Percentiles rank a stretch among this genome's conserved stretches.
phyloP scores from a whole-genome alignment of 352 stramenopile species.

The Pythium vanterpoolii region DNA sequence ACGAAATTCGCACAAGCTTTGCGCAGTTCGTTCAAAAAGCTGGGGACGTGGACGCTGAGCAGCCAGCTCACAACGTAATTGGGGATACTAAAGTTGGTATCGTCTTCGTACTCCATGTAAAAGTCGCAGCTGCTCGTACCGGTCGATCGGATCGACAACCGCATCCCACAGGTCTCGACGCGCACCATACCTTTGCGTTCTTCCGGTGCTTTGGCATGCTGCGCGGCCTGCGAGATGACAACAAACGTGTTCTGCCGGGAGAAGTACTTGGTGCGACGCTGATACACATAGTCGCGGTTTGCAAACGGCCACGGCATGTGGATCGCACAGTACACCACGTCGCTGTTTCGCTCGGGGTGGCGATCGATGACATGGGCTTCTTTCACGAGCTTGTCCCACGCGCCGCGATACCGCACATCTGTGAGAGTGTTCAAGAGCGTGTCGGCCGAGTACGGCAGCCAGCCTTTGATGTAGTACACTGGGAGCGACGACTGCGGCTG shows the following conservation, averaged over 20 bases:
- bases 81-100: conserved; percentile 74
- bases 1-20: conserved; percentile 58
- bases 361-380: conserved; percentile 47
- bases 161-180: conserved; percentile 60
- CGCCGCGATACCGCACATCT: conserved; percentile 51
- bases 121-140: conserved; percentile 62
- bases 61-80: conserved; percentile 66
- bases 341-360: conserved; percentile 28
- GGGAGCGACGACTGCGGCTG: conserved; percentile 52
- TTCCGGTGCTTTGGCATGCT: conserved; percentile 44
- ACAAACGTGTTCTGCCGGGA: conserved; percentile 54
- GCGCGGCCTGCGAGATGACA: conserved; percentile 51
- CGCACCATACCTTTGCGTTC: conserved; percentile 36
- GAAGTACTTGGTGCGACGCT: conserved; percentile 58
- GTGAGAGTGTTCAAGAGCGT: conserved; percentile 66
- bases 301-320: conserved; percentile 66
- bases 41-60: conserved; percentile 45
- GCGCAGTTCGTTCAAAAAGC: conserved; percentile 62
- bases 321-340: conserved; percentile 62
- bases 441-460: conserved; percentile 64
- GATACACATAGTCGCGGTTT: conserved; percentile 79
- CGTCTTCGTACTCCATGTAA: conserved; percentile 74
- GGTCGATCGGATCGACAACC: conserved; percentile 57
- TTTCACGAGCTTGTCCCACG: conserved; percentile 53
- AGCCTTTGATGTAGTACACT: conserved; percentile 69